Percentiles rank a stretch among this genome's conserved stretches.
Conservation (phyloP, 768 basidiomycete genomes). For the Chalciporus piperatus region DNA sequence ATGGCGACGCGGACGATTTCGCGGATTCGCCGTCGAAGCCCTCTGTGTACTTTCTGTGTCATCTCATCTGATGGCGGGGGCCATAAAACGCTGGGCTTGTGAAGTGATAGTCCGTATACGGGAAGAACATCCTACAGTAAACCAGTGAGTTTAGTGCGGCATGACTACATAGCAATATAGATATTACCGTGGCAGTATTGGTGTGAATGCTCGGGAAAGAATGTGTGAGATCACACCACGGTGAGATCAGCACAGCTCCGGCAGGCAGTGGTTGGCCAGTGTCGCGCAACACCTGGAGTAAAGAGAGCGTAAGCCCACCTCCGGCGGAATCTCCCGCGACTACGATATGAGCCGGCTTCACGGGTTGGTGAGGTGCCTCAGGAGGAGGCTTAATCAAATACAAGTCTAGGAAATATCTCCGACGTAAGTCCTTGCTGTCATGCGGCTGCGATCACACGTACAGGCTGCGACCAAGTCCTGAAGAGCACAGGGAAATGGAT, state of each 20-base stretch:
- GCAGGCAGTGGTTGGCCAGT: conserved; percentile 77
- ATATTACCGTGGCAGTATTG: conserved; percentile 77
- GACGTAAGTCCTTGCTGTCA: neutral
- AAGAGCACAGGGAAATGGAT: conserved; percentile 91
- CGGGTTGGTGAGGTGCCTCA: conserved; percentile 70
- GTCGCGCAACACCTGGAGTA: conserved; percentile 88
- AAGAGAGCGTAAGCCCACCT: conserved; percentile 78
- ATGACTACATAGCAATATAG: neutral
- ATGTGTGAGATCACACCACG: conserved; percentile 94
- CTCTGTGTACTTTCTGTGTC: conserved; percentile 52
- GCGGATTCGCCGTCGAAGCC: conserved; percentile 59
- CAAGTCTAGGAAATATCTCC: conserved; percentile 50
- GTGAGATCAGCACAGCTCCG: conserved; percentile 86
- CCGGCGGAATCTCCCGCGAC: conserved; percentile 93
- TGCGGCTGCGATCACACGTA: conserved; percentile 32
- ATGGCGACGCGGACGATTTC: conserved; percentile 45
- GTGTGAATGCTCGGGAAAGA: conserved; percentile 86
- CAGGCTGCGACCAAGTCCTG: conserved; percentile 90
- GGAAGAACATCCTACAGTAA: conserved; percentile 71
- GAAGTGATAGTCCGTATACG: conserved; percentile 67
- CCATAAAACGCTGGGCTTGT: conserved; percentile 78
- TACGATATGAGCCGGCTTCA: conserved; percentile 79
- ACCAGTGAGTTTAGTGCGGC: neutral
- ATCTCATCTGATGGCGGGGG: conserved; percentile 71
- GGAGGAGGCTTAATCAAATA: conserved; percentile 88